Base-by-base conservation (phyloP, 192 early-diverging fungal genomes). In the Coemansia reversa region DNA sequence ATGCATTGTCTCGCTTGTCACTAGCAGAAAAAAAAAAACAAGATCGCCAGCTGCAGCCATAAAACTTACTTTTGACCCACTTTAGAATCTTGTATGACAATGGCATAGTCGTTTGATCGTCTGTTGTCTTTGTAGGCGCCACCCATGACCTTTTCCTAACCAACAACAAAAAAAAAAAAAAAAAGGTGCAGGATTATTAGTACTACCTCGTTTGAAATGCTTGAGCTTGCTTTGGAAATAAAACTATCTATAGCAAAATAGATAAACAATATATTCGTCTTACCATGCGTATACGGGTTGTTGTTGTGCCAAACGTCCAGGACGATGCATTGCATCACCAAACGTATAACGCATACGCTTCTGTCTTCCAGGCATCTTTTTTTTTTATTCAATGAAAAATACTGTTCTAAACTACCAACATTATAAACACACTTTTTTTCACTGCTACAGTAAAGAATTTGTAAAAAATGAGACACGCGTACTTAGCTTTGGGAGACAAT, bases 281-380 rank as follows among this genome's bases (percentile, higher is more conserved):
- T 67, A 67, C 72, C 76, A 79, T 32, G 76, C 76, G 47, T 60
- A 60, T 1, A 79, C 76, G 3, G 76, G 76, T 45, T 72, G 70
- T 55, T 77, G 75, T 33, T 66, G 64, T 9, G 51, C 35, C 19
- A 71, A 53, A n/a, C 70, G 67, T 22, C 58, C 59, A 32, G 65
- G 51, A 33, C 66, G 66, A 23, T 65, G 49, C 20, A 63, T 35
- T 19, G 64, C 67, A 53, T 61, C 57, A 2, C 67, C 70, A 63
- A 66, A 69, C 19, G 70, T 68, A 42, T 79, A 79, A 32, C 70
- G 75, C 62, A 77, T 72, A 54, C 69, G 76, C 39, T 79, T 79
- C 16, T 62, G 57, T 32, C 70, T 66, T 18, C 65, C 65, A 2
- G 75, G 69, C 75, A 76, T 76, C 11, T 65, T 19, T n/a, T 8